Evolutionary conservation across 2,329 filamentous ascomycete genomes (phyloP), one percentile per base, ranked within the genome.

Genomic region (Stylonectria norvegica): DNA sequence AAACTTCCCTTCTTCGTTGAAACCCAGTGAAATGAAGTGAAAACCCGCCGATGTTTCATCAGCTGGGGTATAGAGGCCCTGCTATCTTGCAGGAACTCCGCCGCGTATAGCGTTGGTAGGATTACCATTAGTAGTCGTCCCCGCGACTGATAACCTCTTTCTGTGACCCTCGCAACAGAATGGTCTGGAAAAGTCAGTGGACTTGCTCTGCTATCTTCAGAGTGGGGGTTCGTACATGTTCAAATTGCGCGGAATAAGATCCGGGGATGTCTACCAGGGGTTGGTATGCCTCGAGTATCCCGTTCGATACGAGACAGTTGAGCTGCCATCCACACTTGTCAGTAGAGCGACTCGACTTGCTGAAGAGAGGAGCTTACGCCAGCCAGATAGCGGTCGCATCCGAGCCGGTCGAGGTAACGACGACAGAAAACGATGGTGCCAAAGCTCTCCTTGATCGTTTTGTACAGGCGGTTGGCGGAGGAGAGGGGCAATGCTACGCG

Each of bases 231-330:
- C 47, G 38, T 53, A 70, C 67, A 57, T 73, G 81, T 62, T 84
- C 80, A 55, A 78, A 83, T 50, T 84, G 81, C 8, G 80, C 80
- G 5, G 75, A 72, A 55, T 81, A 83, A 2, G 78, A 81, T 2
- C 79, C 79, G 47, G 72, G 67, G 29, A 76, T 58, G 48, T 84
- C 80, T 22, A 70, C 63, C 18, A 84, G 62, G 2, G 79, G 80
- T 11, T 63, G 62, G 53, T 83, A 79, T 4, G 68, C 59, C 29
- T 83, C 72, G 4, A 83, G 64, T 15, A 83, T 68, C 1, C 77
- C 80, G 37, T 75, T 68, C 5, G 71, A 68, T 1, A 81, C 69
- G 17, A 83, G 67, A 25, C 67, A 72, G 41, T 79, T 80, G 60
- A 83, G 66, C 73, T 78, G 42, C n/a, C 20, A 2, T 10, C 4